These are phyloP conservation scores for Lasiodiplodia hormozganensis DNA, from an alignment of 2,329 filamentous ascomycete genomes.

Conservation along the genomic window DNA sequence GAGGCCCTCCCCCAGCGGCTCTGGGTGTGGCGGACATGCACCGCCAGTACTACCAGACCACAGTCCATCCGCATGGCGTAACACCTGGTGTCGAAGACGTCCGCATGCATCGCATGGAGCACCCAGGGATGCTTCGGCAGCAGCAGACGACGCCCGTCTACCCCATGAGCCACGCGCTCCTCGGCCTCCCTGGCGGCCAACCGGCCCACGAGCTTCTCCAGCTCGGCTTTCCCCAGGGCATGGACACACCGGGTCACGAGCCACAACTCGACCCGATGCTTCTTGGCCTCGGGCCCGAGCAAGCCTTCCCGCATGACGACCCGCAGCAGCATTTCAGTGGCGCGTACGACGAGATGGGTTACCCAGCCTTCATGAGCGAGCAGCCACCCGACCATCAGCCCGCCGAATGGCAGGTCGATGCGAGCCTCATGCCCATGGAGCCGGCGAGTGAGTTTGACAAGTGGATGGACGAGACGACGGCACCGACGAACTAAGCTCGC, in stretches of 20 bases:
- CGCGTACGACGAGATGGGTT: background rate
- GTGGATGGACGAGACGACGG: conserved; percentile 48
- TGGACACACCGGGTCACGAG: background rate
- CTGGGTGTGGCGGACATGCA: conserved; percentile 53
- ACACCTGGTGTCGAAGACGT: conserved; percentile 46
- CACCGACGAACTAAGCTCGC: conserved; percentile 5
- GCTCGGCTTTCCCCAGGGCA: conserved; percentile 32
- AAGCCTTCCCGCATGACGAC: conserved; percentile 8
- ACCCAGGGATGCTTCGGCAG: conserved; percentile 14
- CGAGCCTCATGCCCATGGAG: conserved; percentile 46
- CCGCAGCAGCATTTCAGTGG: conserved; percentile 5
- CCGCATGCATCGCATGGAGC: conserved; percentile 51
- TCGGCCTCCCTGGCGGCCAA: conserved; percentile 50
- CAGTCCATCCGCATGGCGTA: conserved; percentile 50
- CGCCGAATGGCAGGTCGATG: conserved; percentile 46
- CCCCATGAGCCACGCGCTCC: conserved; percentile 37
- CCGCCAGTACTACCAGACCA: conserved; percentile 58
- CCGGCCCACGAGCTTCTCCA: conserved; percentile 46
- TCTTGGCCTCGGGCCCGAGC: conserved; percentile 37
- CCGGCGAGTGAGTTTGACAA: conserved; percentile 55
- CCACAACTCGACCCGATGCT: conserved; percentile 51
- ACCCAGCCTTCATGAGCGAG: conserved; percentile 8
- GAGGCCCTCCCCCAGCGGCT: conserved; percentile 56
- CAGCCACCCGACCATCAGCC: conserved; percentile 29
- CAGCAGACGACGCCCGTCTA: conserved; percentile 6